Percentiles rank a stretch among this genome's conserved stretches.
These are phyloP conservation scores for Aspergillus tubingensis DNA, from an alignment of 2,329 filamentous ascomycete genomes.

Conservation along the genomic window DNA sequence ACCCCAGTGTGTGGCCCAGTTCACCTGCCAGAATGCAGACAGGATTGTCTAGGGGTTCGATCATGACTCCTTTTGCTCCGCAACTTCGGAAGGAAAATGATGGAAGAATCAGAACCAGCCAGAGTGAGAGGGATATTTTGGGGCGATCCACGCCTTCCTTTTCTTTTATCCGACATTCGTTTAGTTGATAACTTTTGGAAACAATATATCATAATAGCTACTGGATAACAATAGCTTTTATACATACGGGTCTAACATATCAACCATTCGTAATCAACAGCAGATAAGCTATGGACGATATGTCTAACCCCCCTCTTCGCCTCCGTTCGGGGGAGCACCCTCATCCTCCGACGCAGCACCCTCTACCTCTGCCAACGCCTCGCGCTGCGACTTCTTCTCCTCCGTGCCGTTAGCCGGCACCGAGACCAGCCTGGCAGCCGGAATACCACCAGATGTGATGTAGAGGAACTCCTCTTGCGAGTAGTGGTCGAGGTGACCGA, in stretches of 20 bases:
- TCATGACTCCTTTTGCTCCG: too few species aligned
- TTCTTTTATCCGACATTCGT: too few species aligned
- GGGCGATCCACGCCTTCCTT: too few species aligned
- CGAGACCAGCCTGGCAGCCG: constrained; percentile 53
- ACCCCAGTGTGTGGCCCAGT: too few species aligned
- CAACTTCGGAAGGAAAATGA: too few species aligned
- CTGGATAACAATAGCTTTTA: not conserved
- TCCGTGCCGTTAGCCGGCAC: constrained; percentile 6
- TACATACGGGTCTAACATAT: not conserved
- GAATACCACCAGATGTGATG: constrained; percentile 68
- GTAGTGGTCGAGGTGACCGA: constrained; percentile 77
- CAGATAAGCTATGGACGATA: not conserved
- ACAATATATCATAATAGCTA: too few species aligned
- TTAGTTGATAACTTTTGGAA: too few species aligned
- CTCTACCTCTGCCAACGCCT: constrained; percentile 38
- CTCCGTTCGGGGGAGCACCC: constrained; percentile 7
- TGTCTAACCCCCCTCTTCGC: not conserved
- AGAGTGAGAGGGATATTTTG: too few species aligned
- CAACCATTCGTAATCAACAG: not conserved
- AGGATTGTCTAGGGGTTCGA: too few species aligned
- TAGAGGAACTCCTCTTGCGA: constrained; percentile 72
- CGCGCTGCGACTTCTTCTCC: constrained; percentile 28
- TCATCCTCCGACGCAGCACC: constrained; percentile 34
- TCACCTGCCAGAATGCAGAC: too few species aligned
- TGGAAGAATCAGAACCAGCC: too few species aligned